Evolutionary conservation across 371 early-diverging fungal genomes (phyloP), one percentile per base, ranked within the genome.

Genomic region (Lichtheimia ornata): DNA sequence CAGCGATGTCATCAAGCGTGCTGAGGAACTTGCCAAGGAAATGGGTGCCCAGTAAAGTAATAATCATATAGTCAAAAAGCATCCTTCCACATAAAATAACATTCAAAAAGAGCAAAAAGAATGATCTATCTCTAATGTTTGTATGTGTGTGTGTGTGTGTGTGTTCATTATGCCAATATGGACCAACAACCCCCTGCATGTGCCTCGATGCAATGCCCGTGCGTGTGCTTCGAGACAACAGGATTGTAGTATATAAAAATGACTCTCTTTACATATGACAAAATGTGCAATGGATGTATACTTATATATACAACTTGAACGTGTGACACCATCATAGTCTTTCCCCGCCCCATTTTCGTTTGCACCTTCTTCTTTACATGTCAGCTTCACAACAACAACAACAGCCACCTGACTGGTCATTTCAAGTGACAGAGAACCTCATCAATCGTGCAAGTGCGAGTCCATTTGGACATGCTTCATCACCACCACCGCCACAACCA

Each of bases 1-100:
- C 71, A 93, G 91, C 66, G 98, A 97, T 84, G 98, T 91, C 69
- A 84, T 84, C 69, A 86, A 87, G 85, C 97, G 96, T 88, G 94
- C 96, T 63, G 94, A 90, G 65, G 90, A 94, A 75, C 88, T 96
- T 62, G 92, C 94, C 73, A 90, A 77, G 77, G 77, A 77, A 65
- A 70, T 77, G 69, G 71, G 70, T 59, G 66, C 64, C 59, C 77
- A 74, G 61, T 77, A 77, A 72, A 57, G 5, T 40, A 28, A 9
- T 12, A 24, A 53, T 53, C n/a, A 11, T 25, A 30, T 54, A 13
- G 18, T 40, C 35, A 24, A 13, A 54, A 54, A 54, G 15, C 54
- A n/a, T 30, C 35, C 7, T 28, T 28, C 45, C 45, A 45, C 45
- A 18, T 45, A 45, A 45, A 45, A 45, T 45, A 15, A 4, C 18